A percentile compares a stretch with the other conserved stretches of the same genome.
These are phyloP conservation scores for Pythium brachiatum DNA, from an alignment of 352 stramenopile species.

Conservation along the genomic window DNA sequence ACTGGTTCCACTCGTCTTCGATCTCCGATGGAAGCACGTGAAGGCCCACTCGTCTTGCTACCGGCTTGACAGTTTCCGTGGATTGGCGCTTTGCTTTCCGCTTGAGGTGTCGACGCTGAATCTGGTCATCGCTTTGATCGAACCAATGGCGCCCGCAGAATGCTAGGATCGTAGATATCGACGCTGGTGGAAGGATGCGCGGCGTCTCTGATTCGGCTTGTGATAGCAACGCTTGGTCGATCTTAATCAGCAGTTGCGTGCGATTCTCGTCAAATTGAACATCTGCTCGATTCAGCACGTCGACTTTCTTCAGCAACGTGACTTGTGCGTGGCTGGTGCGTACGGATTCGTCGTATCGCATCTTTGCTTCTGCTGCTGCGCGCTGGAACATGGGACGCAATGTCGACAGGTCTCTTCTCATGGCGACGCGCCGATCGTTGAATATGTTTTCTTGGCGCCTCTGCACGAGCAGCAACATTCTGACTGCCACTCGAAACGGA, in stretches of 20 bases:
- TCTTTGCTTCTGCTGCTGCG: constrained; percentile 44
- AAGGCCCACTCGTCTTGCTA: constrained; percentile 23
- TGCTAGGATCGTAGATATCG: constrained; percentile 42
- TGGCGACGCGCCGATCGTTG: constrained; percentile 19
- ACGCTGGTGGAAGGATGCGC: constrained; percentile 27
- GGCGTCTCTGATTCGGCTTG: constrained; percentile 29
- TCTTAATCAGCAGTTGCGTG: constrained; percentile 20
- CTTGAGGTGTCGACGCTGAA: neutral
- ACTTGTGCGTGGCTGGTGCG: constrained; percentile 34
- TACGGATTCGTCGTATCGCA: constrained; percentile 46
- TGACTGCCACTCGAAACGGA: constrained; percentile 37
- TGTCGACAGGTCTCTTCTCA: constrained; percentile 29
- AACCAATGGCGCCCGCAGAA: constrained; percentile 69
- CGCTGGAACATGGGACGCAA: constrained; percentile 38
- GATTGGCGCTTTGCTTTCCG: neutral
- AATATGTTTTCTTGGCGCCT: constrained; percentile 34
- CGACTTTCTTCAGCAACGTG: constrained; percentile 38
- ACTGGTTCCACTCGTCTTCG: constrained; percentile 28
- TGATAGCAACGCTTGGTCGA: constrained; percentile 35
- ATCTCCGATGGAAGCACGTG: constrained; percentile 34
- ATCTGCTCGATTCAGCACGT: constrained; percentile 35
- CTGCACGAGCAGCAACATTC: constrained; percentile 38
- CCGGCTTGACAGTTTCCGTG: constrained; percentile 23
- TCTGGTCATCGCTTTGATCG: constrained; percentile 3
- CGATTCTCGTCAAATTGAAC: constrained; percentile 35